phyloP scores from a whole-genome alignment of 208 protist genomes.

The Trypanosoma boissoni region DNA sequence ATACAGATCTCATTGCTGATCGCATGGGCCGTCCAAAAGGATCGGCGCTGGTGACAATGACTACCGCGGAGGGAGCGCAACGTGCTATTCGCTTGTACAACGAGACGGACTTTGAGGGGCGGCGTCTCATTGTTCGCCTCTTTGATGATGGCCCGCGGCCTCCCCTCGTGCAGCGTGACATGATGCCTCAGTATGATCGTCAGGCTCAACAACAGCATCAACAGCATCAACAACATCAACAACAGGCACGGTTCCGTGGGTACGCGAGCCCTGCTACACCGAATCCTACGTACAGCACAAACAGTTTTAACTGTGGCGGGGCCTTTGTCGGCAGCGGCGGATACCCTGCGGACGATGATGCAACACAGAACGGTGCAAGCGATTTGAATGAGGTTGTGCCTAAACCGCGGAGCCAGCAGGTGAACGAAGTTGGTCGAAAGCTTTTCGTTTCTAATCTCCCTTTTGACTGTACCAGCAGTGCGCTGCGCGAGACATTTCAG shows the following conservation, averaged over 20 bases:
- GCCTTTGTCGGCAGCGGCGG: conserved; percentile 20
- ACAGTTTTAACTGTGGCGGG: conserved; percentile 17
- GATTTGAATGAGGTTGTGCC: conserved; percentile 40
- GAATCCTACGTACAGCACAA: conserved; percentile 26
- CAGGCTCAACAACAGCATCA: conserved; percentile 21
- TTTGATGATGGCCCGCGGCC: conserved; percentile 82
- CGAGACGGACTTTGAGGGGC: conserved; percentile 87
- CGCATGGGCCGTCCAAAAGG: conserved; percentile 69
- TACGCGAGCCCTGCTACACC: conserved; percentile 4
- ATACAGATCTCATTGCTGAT: conserved; percentile 86
- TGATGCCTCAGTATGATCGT: conserved; percentile 55
- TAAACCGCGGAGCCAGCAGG: conserved; percentile 80
- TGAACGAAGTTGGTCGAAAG: conserved; percentile 58
- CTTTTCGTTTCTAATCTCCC: conserved; percentile 82
- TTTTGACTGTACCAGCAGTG: conserved; percentile 70
- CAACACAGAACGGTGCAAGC: conserved; percentile 22
- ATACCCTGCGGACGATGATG: conserved; percentile 23
- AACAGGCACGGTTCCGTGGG: conserved; percentile 18
- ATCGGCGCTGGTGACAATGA: conserved; percentile 84
- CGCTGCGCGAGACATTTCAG: conserved; percentile 77
- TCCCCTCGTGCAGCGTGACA: conserved; percentile 66
- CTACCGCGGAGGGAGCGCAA: conserved; percentile 55
- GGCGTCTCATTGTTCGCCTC: conserved; percentile 78
- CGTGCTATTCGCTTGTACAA: conserved; percentile 80
- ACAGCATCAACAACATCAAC: conserved; percentile 18